Percentiles rank a stretch among this genome's conserved stretches.
Evolutionary conservation across 2,329 filamentous ascomycete species (phyloP).

Genomic region (Aspergillus novofumigatus): DNA sequence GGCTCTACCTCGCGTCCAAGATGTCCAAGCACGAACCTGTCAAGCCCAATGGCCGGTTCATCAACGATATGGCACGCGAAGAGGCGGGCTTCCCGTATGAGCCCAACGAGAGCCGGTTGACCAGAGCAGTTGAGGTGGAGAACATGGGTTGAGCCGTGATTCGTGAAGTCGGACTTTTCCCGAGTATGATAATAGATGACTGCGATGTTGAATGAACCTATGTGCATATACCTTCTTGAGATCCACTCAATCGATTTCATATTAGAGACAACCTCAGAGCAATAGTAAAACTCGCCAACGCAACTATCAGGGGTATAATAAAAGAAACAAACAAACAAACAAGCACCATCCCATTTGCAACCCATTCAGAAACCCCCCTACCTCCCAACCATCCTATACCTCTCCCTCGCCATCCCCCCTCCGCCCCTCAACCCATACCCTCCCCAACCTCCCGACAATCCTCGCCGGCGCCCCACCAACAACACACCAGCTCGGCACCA

Average conservation of each 20-base stretch:
- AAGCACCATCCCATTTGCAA: neutral
- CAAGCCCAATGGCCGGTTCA: slow-evolving; percentile 60
- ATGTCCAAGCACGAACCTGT: slow-evolving; percentile 57
- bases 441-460: slow-evolving; percentile 68
- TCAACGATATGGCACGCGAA: slow-evolving; percentile 69
- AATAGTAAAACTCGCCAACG: slow-evolving; percentile 3
- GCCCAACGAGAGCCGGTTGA: slow-evolving; percentile 57
- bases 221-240: neutral
- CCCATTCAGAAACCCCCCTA: slow-evolving; percentile 3
- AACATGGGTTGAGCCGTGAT: slow-evolving; percentile 18
- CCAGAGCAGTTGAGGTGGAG: slow-evolving; percentile 27
- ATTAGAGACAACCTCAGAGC: neutral
- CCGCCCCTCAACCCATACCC: slow-evolving; percentile 45
- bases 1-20: slow-evolving; percentile 72
- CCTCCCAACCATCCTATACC: slow-evolving; percentile 37
- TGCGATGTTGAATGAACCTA: neutral
- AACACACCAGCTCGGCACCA: slow-evolving; percentile 86
- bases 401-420: slow-evolving; percentile 43
- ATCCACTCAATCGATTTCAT: neutral
- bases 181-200: neutral
- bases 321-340: slow-evolving; percentile 5
- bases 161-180: neutral
- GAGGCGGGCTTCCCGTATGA: slow-evolving; percentile 58
- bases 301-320: slow-evolving; percentile 16
- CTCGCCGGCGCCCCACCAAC: slow-evolving; percentile 79